Percentiles rank a stretch among this genome's conserved stretches.
Conservation (phyloP, 2,329 filamentous ascomycete genomes). For the Sphaerulina vaccinii region DNA sequence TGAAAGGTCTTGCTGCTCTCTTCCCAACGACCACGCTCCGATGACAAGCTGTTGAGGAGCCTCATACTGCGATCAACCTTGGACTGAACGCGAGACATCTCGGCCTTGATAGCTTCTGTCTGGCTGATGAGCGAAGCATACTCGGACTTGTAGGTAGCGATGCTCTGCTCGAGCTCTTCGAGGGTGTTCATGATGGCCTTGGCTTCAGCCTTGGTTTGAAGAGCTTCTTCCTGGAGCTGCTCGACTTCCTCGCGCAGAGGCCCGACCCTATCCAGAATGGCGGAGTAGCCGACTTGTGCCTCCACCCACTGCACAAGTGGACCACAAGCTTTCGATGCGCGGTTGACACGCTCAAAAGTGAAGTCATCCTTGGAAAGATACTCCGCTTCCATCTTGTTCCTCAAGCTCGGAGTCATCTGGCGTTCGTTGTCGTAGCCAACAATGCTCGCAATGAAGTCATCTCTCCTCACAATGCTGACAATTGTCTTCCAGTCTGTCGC, state of each 20-base stretch:
- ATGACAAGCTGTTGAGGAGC: slow-evolving; percentile 89
- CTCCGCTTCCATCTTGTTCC: slow-evolving; percentile 87
- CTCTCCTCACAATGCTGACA: slow-evolving; percentile 80
- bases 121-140: slow-evolving; percentile 95
- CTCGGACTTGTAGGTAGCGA: slow-evolving; percentile 91
- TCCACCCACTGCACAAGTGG: slow-evolving; percentile 96
- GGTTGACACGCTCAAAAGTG: slow-evolving; percentile 93
- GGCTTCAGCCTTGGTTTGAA: slow-evolving; percentile 90
- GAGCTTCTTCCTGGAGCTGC: slow-evolving; percentile 79
- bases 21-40: slow-evolving; percentile 91
- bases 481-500: slow-evolving; percentile 88
- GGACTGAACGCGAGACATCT: slow-evolving; percentile 95
- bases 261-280: slow-evolving; percentile 90
- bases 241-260: slow-evolving; percentile 87
- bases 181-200: slow-evolving; percentile 89
- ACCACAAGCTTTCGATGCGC: slow-evolving; percentile 93
- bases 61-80: slow-evolving; percentile 97
- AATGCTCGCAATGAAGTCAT: slow-evolving; percentile 97
- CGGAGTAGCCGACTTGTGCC: slow-evolving; percentile 96
- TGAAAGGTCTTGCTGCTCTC: slow-evolving; percentile 97
- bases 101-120: slow-evolving; percentile 92
- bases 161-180: slow-evolving; percentile 78
- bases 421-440: slow-evolving; percentile 94
- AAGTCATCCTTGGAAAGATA: slow-evolving; percentile 93
- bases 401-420: slow-evolving; percentile 82